Evolutionary conservation across 352 stramenopile species (phyloP).

Genomic region (Phytophthora lateralis): DNA sequence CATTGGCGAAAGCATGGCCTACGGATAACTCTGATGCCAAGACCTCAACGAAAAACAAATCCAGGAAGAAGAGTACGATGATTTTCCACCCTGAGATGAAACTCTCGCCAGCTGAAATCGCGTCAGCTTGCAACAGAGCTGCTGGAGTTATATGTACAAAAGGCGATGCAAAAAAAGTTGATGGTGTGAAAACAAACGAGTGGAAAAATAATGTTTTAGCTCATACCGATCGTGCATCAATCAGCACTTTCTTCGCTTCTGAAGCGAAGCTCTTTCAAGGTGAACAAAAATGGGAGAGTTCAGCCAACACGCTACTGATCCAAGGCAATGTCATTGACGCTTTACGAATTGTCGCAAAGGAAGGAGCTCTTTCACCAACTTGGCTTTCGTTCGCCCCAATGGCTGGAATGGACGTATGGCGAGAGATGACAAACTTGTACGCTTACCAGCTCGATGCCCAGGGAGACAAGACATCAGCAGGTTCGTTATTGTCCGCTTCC

Average conservation of each 20-base stretch:
- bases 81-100: conserved; percentile 38
- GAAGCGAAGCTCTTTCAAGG: conserved; percentile 35
- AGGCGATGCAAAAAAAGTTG: neutral
- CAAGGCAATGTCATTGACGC: conserved; percentile 63
- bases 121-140: conserved; percentile 21
- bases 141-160: conserved; percentile 2
- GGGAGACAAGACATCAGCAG: conserved; percentile 54
- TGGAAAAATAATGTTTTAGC: conserved; percentile 10
- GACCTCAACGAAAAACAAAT: conserved; percentile 15
- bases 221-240: conserved; percentile 10
- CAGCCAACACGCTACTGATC: conserved; percentile 54
- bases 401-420: conserved; percentile 76
- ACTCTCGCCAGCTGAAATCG: conserved; percentile 22
- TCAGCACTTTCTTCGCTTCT: conserved; percentile 23
- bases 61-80: conserved; percentile 30
- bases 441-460: conserved; percentile 52
- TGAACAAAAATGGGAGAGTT: conserved; percentile 55
- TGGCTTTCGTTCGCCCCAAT: conserved; percentile 79
- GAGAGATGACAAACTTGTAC: conserved; percentile 68
- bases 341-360: conserved; percentile 57
- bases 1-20: neutral
- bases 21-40: conserved; percentile 4
- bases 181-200: conserved; percentile 1
- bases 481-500: conserved; percentile 18
- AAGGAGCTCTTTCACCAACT: conserved; percentile 43